phyloP scores from a whole-genome alignment of 1,284 basidiomycete genomes.

The Heterobasidion occidentale region DNA sequence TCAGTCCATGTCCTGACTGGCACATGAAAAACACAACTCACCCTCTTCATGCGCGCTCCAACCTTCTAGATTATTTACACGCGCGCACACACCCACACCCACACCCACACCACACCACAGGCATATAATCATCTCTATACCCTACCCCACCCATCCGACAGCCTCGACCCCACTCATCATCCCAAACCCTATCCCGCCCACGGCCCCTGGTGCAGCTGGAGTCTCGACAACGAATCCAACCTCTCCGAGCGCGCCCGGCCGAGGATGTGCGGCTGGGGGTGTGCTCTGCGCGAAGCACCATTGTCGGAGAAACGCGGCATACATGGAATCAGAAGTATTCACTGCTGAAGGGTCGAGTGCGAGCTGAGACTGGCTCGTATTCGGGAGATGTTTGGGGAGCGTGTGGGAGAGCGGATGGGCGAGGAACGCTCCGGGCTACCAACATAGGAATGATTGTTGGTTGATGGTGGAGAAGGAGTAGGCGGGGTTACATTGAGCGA shows the following conservation, averaged over 20 bases:
- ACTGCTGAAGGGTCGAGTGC: neutral
- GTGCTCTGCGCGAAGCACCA: conserved; percentile 60
- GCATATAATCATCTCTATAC: no score
- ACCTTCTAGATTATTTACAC: neutral
- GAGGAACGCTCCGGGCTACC: no score
- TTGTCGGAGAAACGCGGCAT: conserved; percentile 54
- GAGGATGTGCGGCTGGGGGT: conserved; percentile 1
- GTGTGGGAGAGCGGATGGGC: no score
- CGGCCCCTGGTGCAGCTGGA: neutral
- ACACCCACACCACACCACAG: neutral
- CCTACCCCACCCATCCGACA: conserved; percentile 7
- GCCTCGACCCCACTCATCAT: conserved; percentile 8
- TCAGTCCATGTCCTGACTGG: no score
- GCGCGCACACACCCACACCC: neutral
- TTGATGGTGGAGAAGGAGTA: no score
- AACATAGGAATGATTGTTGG: no score
- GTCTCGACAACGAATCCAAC: neutral
- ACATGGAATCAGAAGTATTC: conserved; percentile 26
- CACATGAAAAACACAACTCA: no score
- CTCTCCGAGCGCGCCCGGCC: neutral
- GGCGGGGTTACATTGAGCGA: no score
- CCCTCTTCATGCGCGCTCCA: no score
- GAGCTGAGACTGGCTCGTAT: no score
- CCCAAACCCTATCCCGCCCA: conserved; percentile 1
- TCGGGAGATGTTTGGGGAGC: no score